These are phyloP conservation scores for Cutaneotrichosporon cyanovorans DNA, from an alignment of 1,284 basidiomycete species.

Conservation along the genomic window DNA sequence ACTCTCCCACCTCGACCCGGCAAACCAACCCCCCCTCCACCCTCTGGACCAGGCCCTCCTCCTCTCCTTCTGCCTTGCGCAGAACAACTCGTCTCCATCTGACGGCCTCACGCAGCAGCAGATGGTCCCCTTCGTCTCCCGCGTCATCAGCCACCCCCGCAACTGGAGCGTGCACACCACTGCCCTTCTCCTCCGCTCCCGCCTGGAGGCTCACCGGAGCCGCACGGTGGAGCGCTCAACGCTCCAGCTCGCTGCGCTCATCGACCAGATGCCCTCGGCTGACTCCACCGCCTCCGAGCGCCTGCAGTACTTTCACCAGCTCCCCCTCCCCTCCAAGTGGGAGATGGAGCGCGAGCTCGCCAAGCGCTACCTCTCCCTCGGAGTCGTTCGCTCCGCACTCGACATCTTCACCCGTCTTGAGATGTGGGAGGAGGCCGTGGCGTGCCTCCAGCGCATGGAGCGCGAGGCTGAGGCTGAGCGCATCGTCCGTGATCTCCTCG, in stretches of 20 bases:
- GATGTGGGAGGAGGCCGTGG: constrained; percentile 94
- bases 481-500: constrained; percentile 74
- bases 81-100: constrained; percentile 75
- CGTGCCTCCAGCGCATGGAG: constrained; percentile 75
- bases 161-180: constrained; percentile 95
- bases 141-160: constrained; percentile 73
- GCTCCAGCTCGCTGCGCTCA: constrained; percentile 81
- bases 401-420: constrained; percentile 87
- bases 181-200: constrained; percentile 79
- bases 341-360: constrained; percentile 85
- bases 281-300: constrained; percentile 59
- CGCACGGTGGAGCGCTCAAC: constrained; percentile 83
- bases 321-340: constrained; percentile 80
- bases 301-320: constrained; percentile 66
- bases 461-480: constrained; percentile 63
- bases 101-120: constrained; percentile 83
- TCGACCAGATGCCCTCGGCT: constrained; percentile 88
- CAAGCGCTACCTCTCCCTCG: constrained; percentile 67
- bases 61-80: constrained; percentile 77
- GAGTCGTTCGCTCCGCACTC: constrained; percentile 75
- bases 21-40: constrained; percentile 73
- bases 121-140: constrained; percentile 79
- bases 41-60: constrained; percentile 87
- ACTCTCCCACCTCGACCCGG: constrained; percentile 62
- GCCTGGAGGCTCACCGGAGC: constrained; percentile 75